Percentiles rank a stretch among this genome's conserved stretches.
These are phyloP conservation scores for Entomortierella lignicola DNA, from an alignment of 192 early-diverging fungal species.

Conservation along the genomic window DNA sequence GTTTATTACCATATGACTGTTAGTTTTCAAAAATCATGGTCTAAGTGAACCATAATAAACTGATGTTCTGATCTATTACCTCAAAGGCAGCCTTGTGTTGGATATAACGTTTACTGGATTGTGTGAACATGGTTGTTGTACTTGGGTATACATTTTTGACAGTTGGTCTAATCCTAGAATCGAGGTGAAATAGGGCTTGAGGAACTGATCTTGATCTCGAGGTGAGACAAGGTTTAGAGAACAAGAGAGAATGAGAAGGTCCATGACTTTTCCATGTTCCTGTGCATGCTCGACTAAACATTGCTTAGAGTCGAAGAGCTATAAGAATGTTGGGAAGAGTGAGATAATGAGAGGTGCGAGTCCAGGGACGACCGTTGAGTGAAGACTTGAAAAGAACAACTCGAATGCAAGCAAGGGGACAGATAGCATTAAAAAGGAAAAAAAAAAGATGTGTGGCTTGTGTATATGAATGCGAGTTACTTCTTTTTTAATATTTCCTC, in stretches of 20 bases:
- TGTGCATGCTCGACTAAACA: slow-evolving; percentile 23
- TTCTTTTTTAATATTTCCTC: too few relatives aligned
- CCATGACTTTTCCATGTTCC: slow-evolving; percentile 19
- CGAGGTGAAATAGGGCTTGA: neutral
- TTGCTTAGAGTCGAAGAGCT: neutral
- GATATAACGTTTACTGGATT: slow-evolving; percentile 1
- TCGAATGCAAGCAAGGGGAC: neutral
- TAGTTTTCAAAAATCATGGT: neutral
- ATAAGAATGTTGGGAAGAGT: neutral
- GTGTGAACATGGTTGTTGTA: neutral
- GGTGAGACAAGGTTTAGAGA: neutral
- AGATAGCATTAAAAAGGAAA: neutral
- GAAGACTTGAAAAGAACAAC: too few relatives aligned
- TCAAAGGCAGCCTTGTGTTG: slow-evolving; percentile 42
- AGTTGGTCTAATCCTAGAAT: neutral
- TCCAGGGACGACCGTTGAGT: neutral
- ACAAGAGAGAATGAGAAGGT: neutral
- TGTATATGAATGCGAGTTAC: too few relatives aligned
- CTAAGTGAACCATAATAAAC: neutral
- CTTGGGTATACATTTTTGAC: neutral
- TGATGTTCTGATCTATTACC: neutral
- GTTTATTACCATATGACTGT: slow-evolving; percentile 5
- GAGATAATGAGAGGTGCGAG: neutral
- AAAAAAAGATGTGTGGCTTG: neutral
- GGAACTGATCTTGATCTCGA: neutral